phyloP scores from a whole-genome alignment of 352 stramenopile genomes.

The Pythium guiyangense region DNA sequence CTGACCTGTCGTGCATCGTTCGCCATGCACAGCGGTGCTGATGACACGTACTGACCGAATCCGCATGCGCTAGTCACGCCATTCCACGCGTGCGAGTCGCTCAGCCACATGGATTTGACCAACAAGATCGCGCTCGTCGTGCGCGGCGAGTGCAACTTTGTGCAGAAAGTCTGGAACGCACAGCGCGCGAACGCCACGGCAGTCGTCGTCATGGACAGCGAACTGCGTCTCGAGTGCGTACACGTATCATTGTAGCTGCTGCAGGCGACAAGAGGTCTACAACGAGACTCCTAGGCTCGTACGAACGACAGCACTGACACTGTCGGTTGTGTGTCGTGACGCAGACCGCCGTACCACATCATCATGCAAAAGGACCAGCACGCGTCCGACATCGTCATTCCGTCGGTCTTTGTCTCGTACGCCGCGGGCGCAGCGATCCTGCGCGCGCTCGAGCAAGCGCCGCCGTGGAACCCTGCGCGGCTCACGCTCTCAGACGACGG shows the following conservation, averaged over 20 bases:
- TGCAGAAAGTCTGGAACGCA: constrained; percentile 42
- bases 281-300: not conserved
- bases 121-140: constrained; percentile 73
- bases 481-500: constrained; percentile 54
- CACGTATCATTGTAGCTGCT: not conserved
- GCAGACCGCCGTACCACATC: constrained; percentile 68
- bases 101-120: constrained; percentile 34
- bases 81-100: constrained; percentile 58
- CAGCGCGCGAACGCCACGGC: constrained; percentile 60
- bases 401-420: constrained; percentile 72
- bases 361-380: constrained; percentile 86
- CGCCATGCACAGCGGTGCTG: not conserved
- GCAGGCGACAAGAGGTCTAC: too few species aligned
- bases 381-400: constrained; percentile 53
- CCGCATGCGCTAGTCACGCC: constrained; percentile 24
- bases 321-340: not conserved
- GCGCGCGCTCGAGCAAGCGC: constrained; percentile 22
- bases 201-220: constrained; percentile 73
- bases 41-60: not conserved
- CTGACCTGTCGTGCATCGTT: not conserved
- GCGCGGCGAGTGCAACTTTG: constrained; percentile 66
- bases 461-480: constrained; percentile 50
- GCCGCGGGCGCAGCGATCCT: constrained; percentile 54
- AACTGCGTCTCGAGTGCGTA: constrained; percentile 49
- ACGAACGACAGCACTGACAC: constrained; percentile 1